Percentiles rank a stretch among this genome's conserved stretches.
Evolutionary conservation across 176 grass and related monocot species (phyloP).

Genomic region (Bolboschoenus planiculmis): DNA sequence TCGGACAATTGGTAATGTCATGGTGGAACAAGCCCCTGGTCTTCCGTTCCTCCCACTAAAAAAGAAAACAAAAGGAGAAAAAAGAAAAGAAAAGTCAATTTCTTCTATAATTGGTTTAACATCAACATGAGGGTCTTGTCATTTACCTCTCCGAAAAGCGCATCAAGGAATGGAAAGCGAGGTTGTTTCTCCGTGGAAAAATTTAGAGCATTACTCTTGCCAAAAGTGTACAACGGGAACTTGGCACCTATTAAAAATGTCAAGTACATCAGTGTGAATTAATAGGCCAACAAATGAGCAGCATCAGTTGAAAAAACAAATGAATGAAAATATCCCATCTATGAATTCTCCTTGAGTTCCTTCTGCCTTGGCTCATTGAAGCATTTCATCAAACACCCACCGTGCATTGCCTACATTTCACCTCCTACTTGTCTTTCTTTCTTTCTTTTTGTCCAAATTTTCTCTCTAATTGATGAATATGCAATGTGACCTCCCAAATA

Average conservation of each 20-base stretch:
- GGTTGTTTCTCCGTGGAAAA: conserved; percentile 11
- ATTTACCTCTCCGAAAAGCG: conserved; percentile 63
- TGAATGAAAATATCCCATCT: background rate
- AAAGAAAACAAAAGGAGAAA: background rate
- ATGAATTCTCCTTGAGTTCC: background rate
- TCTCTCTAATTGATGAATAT: background rate
- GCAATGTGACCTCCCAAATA: background rate
- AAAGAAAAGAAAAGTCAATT: background rate
- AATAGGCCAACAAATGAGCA: background rate
- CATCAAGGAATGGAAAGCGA: conserved; percentile 37
- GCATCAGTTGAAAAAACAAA: background rate
- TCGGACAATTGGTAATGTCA: conserved; percentile 47
- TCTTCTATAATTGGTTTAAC: background rate
- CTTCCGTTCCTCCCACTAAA: conserved; percentile 62
- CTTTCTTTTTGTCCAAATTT: background rate
- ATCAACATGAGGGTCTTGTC: background rate
- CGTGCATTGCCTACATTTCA: background rate
- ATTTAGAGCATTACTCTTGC: background rate
- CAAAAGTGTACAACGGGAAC: conserved; percentile 1
- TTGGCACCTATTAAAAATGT: conserved; percentile 9
- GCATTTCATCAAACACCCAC: background rate
- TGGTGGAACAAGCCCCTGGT: conserved; percentile 64
- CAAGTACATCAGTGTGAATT: background rate
- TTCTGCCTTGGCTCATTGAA: background rate
- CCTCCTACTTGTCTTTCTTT: background rate